Conservation (phyloP, 108 stramenopile genomes). For the Cyclotella cryptica region DNA sequence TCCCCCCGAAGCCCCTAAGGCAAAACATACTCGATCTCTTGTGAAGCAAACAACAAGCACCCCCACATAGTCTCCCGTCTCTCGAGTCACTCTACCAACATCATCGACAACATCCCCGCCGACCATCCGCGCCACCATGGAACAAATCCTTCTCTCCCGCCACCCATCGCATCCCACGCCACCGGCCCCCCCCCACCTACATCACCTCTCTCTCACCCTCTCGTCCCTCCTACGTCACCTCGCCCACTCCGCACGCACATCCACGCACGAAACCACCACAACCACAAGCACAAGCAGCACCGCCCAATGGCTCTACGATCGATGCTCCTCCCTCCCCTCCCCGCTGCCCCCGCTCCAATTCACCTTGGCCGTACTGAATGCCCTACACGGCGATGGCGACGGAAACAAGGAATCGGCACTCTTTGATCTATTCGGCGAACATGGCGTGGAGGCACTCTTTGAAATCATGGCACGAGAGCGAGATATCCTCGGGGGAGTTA, state of each 20-base stretch:
- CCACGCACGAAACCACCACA: background rate
- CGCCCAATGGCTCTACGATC: slow-evolving; percentile 32
- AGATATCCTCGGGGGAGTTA: background rate
- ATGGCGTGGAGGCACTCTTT: slow-evolving; percentile 25
- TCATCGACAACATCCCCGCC: too few species aligned
- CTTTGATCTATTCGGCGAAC: slow-evolving; percentile 45
- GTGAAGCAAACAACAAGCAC: too few species aligned
- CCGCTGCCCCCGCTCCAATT: slow-evolving; percentile 32
- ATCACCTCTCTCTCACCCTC: background rate
- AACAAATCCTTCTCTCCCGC: slow-evolving; percentile 1
- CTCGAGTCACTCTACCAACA: too few species aligned
- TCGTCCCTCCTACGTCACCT: background rate
- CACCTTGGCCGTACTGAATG: slow-evolving; percentile 23
- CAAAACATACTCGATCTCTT: too few species aligned
- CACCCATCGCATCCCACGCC: background rate
- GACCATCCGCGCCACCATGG: slow-evolving; percentile 3
- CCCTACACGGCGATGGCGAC: background rate
- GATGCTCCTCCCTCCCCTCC: slow-evolving; percentile 28
- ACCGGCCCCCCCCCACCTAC: background rate
- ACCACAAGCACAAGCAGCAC: background rate
- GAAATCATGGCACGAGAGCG: slow-evolving; percentile 19
- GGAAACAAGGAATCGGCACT: slow-evolving; percentile 29
- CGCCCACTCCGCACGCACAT: background rate
- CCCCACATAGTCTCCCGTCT: too few species aligned
- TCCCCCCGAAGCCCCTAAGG: too few species aligned